Conservation (phyloP, 2,329 filamentous ascomycete species). For the Curvularia eragrostidis region DNA sequence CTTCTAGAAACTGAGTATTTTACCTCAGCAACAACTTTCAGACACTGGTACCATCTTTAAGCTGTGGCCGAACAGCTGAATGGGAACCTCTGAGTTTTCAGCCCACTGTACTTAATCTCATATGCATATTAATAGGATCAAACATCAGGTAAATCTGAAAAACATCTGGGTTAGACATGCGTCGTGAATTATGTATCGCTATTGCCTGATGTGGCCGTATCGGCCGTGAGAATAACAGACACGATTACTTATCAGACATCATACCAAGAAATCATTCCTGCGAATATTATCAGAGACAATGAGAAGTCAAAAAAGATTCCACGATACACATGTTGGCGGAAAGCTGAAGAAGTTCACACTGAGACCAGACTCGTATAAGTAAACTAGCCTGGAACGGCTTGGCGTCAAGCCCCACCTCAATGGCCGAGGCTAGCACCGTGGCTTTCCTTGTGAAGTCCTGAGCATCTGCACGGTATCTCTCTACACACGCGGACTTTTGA, state of each 20-base stretch:
- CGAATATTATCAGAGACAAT: neutral
- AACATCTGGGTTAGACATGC: no score
- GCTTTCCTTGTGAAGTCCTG: constrained; percentile 9
- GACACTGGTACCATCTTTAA: neutral
- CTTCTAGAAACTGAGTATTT: neutral
- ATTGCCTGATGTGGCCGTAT: neutral
- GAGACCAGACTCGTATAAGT: neutral
- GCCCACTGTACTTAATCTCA: constrained; percentile 1
- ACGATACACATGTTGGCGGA: neutral
- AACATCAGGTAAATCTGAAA: constrained; percentile 10
- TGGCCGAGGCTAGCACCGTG: constrained; percentile 20
- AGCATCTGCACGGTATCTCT: constrained; percentile 5
- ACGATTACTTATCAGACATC: neutral
- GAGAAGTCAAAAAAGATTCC: neutral
- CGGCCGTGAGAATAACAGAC: neutral
- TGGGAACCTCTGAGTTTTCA: neutral
- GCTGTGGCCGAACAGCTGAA: neutral
- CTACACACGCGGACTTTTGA: constrained; percentile 8
- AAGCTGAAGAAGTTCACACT: constrained; percentile 3
- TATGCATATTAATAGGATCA: constrained; percentile 2
- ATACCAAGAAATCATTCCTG: neutral
- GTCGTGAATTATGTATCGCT: neutral
- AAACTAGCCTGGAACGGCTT: constrained; percentile 6
- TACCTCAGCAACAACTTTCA: neutral
- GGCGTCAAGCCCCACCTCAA: constrained; percentile 27